phyloP scores from a whole-genome alignment of 306 rosid genomes.

The Carpinus fangiana region DNA sequence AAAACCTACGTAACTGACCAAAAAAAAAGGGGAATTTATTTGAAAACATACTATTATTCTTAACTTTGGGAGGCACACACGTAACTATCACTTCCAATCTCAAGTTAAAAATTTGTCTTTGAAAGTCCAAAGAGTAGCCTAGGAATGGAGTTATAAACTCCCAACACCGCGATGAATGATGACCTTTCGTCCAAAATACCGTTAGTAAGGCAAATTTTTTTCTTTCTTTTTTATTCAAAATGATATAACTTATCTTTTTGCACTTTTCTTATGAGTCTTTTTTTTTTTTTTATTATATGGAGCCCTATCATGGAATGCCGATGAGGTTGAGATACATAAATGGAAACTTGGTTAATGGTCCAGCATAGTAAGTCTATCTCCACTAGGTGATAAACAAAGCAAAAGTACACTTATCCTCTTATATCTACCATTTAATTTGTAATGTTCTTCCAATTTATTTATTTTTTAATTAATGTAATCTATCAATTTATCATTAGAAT shows the following conservation, averaged over 20 bases:
- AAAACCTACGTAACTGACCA: neutral
- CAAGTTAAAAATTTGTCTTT: neutral
- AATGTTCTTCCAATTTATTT: no score
- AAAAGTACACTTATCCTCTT: no score
- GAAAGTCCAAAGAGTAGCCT: neutral
- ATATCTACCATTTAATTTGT: no score
- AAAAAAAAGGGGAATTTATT: neutral
- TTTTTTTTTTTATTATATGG: neutral
- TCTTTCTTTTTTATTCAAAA: neutral
- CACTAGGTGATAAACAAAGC: neutral
- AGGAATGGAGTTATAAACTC: neutral
- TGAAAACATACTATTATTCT: neutral
- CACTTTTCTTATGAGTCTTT: neutral
- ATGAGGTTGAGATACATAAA: neutral
- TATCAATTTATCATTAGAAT: no score
- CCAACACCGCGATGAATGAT: no score
- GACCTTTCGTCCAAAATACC: neutral
- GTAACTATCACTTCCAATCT: neutral
- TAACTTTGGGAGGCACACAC: neutral
- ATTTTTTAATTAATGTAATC: no score
- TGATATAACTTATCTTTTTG: neutral
- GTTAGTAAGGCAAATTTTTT: neutral
- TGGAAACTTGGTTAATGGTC: constrained; percentile 19
- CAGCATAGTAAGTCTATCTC: neutral
- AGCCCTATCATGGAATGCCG: neutral